phyloP scores from a whole-genome alignment of 2,329 filamentous ascomycete species.

The Aspergillus terreus region DNA sequence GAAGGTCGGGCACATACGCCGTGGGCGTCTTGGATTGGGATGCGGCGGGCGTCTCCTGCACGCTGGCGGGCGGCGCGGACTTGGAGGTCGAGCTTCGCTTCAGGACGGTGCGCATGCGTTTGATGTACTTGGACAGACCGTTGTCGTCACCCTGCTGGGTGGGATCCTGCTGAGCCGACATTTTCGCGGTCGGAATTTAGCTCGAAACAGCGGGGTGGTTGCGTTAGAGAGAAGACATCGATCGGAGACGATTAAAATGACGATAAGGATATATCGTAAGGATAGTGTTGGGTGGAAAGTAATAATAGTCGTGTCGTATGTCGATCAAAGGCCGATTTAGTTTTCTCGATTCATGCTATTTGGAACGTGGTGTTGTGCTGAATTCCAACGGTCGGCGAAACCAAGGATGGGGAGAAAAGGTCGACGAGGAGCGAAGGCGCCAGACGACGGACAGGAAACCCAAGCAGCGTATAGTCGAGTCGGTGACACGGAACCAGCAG shows the following conservation, averaged over 20 bases:
- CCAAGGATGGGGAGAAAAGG: no score
- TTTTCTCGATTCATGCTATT: not conserved
- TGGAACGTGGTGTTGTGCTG: not conserved
- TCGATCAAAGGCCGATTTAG: not conserved
- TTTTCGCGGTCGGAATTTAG: constrained; percentile 5
- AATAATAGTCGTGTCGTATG: not conserved
- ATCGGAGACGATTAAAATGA: not conserved
- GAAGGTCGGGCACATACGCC: constrained; percentile 1
- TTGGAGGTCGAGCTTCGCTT: constrained; percentile 29
- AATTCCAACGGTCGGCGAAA: not conserved
- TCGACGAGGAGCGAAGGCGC: no score
- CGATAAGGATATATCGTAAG: not conserved
- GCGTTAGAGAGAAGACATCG: no score
- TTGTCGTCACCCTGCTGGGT: constrained; percentile 19
- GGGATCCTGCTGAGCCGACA: constrained; percentile 20
- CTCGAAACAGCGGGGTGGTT: not conserved
- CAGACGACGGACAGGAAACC: no score
- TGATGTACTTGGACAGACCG: constrained; percentile 37
- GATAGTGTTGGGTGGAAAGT: not conserved
- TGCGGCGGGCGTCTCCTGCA: constrained; percentile 13
- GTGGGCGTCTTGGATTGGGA: constrained; percentile 13
- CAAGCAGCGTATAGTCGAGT: constrained; percentile 1
- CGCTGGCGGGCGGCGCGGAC: constrained; percentile 21
- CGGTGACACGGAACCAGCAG: constrained; percentile 20
- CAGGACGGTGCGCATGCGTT: constrained; percentile 37